Percentiles rank a stretch among this genome's conserved stretches.
Conservation (phyloP, 768 basidiomycete species). For the Xerocomellus intermedius region DNA sequence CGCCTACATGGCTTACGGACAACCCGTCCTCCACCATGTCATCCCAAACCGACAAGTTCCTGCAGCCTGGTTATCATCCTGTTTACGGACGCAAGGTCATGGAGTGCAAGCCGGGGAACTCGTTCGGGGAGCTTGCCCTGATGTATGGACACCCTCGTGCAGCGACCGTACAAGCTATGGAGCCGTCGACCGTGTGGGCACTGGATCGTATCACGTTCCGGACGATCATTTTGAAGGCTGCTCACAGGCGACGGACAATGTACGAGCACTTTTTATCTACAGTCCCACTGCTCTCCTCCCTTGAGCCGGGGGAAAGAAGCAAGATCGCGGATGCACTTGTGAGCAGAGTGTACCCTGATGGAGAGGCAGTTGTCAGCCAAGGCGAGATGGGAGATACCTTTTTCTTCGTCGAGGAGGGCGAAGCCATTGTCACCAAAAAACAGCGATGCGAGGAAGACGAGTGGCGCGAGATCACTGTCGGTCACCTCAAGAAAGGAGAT, state of each 20-base stretch:
- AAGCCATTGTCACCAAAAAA: slow-evolving; percentile 81
- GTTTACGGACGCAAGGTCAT: slow-evolving; percentile 80
- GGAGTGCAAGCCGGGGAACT: slow-evolving; percentile 79
- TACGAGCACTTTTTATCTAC: slow-evolving; percentile 95
- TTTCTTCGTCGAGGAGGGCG: slow-evolving; percentile 95
- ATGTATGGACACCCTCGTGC: slow-evolving; percentile 98
- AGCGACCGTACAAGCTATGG: slow-evolving; percentile 86
- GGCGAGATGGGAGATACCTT: slow-evolving; percentile 97
- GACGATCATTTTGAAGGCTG: slow-evolving; percentile 93
- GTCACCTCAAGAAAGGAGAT: slow-evolving; percentile 82
- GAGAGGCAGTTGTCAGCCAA: slow-evolving; percentile 84
- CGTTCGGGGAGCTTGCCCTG: slow-evolving; percentile 94
- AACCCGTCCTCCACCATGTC: slow-evolving; percentile 37
- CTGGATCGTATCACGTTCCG: slow-evolving; percentile 98
- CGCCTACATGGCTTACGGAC: slow-evolving; percentile 55
- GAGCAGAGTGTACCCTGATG: slow-evolving; percentile 77
- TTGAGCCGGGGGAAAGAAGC: slow-evolving; percentile 86
- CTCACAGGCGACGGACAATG: slow-evolving; percentile 88
- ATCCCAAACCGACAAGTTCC: slow-evolving; percentile 50
- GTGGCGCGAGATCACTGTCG: slow-evolving; percentile 66
- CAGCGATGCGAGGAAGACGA: slow-evolving; percentile 58
- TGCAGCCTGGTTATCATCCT: slow-evolving; percentile 64
- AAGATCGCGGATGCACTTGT: slow-evolving; percentile 97
- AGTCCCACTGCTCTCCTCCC: slow-evolving; percentile 81
- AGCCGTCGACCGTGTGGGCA: slow-evolving; percentile 85